Percentiles rank a stretch among this genome's conserved stretches.
Conservation (phyloP, 2,329 filamentous ascomycete genomes). For the Fusarium annulatum region DNA sequence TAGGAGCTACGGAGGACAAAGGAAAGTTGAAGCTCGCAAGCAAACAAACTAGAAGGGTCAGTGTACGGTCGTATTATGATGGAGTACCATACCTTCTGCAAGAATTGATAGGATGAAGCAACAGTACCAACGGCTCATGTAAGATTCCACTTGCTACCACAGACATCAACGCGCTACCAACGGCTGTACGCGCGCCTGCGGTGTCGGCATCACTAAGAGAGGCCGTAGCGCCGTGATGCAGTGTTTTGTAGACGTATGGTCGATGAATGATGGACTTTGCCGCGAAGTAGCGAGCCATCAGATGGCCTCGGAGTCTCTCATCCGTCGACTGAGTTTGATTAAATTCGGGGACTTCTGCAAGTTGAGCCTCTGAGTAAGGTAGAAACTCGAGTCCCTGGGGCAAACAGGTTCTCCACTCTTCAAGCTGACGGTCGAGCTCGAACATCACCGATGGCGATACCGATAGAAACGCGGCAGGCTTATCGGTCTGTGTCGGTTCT, state of each 20-base stretch:
- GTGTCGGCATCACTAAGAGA: background rate
- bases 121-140: slow-evolving; percentile 6
- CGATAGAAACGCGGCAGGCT: background rate
- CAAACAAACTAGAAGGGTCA: slow-evolving; percentile 11
- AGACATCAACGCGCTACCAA: slow-evolving; percentile 2
- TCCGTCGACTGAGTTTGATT: background rate
- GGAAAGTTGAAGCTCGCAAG: slow-evolving; percentile 20
- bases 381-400: slow-evolving; percentile 15
- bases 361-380: background rate
- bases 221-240: background rate
- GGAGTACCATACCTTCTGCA: slow-evolving; percentile 15
- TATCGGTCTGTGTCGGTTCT: background rate
- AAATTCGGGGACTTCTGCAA: background rate
- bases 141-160: slow-evolving; percentile 3
- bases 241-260: slow-evolving; percentile 18
- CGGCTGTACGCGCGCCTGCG: background rate
- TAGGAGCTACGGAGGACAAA: background rate
- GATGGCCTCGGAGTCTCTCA: background rate
- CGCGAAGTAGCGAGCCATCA: slow-evolving; percentile 13
- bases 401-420: slow-evolving; percentile 29
- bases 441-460: slow-evolving; percentile 14
- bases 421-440: slow-evolving; percentile 29
- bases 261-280: slow-evolving; percentile 26
- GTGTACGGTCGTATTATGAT: too few relatives aligned
- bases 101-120: slow-evolving; percentile 29